A percentile compares a stretch with the other conserved stretches of the same genome.
Evolutionary conservation across 768 basidiomycete species (phyloP).

Genomic region (Hygrophorus pudorinus): DNA sequence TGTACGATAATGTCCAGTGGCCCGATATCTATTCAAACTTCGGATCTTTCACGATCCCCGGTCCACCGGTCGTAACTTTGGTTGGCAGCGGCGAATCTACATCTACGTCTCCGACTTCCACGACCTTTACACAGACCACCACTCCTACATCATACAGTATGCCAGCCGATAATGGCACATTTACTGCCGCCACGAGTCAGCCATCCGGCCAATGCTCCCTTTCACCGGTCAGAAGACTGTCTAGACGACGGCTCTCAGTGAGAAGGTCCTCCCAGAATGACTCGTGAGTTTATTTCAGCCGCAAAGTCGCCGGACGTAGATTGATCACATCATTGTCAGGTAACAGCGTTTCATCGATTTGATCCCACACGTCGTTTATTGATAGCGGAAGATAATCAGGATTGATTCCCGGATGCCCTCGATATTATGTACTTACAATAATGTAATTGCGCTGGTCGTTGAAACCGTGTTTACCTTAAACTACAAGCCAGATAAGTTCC

Average conservation of each 20-base stretch:
- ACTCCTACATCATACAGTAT: background rate
- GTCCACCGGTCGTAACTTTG: constrained; percentile 24
- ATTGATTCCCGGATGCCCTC: too few relatives aligned
- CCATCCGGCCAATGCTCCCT: constrained; percentile 18
- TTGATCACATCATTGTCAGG: too few relatives aligned
- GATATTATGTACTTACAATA: too few relatives aligned
- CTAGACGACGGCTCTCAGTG: constrained; percentile 11
- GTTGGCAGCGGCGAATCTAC: constrained; percentile 14
- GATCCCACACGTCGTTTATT: too few relatives aligned
- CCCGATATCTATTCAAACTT: constrained; percentile 26
- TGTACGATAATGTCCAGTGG: constrained; percentile 23
- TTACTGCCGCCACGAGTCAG: constrained; percentile 6
- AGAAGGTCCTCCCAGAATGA: constrained; percentile 8
- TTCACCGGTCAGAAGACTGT: constrained; percentile 14
- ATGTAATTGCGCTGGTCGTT: too few relatives aligned
- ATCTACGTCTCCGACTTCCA: constrained; percentile 7
- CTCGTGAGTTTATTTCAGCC: too few relatives aligned
- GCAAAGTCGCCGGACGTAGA: too few relatives aligned
- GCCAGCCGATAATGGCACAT: constrained; percentile 2
- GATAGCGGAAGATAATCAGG: too few relatives aligned
- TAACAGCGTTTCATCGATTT: too few relatives aligned
- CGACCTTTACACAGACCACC: constrained; percentile 5
- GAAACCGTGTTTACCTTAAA: too few relatives aligned
- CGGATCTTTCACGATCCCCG: constrained; percentile 18
- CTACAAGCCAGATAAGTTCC: too few relatives aligned